Evolutionary conservation across 805 yeast species (phyloP), one percentile per base, ranked within the genome.

Genomic region (Ogataea kodamae): DNA sequence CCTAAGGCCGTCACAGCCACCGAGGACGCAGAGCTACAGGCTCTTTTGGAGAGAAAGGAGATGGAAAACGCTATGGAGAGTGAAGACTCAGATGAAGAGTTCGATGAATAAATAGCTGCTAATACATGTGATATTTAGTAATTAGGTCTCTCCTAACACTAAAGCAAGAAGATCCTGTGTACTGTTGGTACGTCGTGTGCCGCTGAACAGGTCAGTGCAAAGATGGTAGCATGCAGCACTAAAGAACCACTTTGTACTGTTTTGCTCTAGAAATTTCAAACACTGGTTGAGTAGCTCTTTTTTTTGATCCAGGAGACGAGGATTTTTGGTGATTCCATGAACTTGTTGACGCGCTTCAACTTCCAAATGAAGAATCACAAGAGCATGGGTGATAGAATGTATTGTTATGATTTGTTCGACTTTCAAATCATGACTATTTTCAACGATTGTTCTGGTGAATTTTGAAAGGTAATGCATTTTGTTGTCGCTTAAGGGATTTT

Each of bases 1-100:
- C 97, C 98, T 57, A 90, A 89, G 77, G 97, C 97, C 25, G 97
- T 92, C 48, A 88, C 97, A 37, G 97, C 96, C 42, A 85, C 92
- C 41, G 98, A 92, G 62, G 98, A 92, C 62, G 97, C 96, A 41
- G 97, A 89, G 67, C 76, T 92, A 57, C 95, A 88, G 65, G 96
- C 95, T 42, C 75, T 92, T 48, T 79, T 92, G 76, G 97, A 90
- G 67, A 76, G 85, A 59, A 85, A 87, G 59, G 97, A 87, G 68
- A 72, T 81, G 57, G 96, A 86, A 61, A 89, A 84, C 57, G 78
- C 80, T 59, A 80, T 81, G 52, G 88, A 84, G 39, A 81, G 87
- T 30, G 95, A 84, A 48, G 80, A 74, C 20, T 53, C 54, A 9
- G 63, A 54, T 10, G 58, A 51, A 28, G 64, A 59, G 28, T 42